Evolutionary conservation across 2,329 filamentous ascomycete genomes (phyloP).

Genomic region (Diaporthe batatas): DNA sequence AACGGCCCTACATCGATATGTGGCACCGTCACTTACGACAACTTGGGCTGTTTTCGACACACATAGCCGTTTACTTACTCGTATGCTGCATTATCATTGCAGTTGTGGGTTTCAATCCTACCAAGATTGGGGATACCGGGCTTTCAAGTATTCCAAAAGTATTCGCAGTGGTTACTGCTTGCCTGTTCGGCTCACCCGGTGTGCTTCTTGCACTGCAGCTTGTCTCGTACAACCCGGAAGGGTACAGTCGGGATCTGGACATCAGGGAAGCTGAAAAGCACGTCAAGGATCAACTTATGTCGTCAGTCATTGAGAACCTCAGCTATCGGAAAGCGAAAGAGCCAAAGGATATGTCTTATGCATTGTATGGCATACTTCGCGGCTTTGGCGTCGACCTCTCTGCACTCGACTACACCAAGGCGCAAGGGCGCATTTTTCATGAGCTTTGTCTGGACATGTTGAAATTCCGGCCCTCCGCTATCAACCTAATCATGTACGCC

Average conservation of each 20-base stretch:
- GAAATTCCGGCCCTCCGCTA: not conserved
- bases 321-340: not conserved
- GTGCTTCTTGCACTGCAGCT: not conserved
- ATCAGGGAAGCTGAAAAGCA: not conserved
- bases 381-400: not conserved
- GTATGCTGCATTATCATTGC: not conserved
- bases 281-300: not conserved
- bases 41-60: not conserved
- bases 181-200: not conserved
- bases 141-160: rapidly evolving
- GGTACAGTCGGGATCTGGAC: not conserved
- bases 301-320: not conserved
- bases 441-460: slow-evolving; percentile 13
- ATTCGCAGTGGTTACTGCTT: not conserved
- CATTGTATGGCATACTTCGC: not conserved
- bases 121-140: not conserved
- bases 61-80: not conserved
- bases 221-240: not conserved
- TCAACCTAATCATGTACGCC: not conserved
- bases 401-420: not conserved
- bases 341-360: slow-evolving; percentile 7
- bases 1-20: not conserved
- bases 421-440: not conserved
- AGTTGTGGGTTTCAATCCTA: not conserved
- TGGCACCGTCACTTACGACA: not conserved